Evolutionary conservation across 2,329 filamentous ascomycete species (phyloP), one percentile per base, ranked within the genome.

Genomic region (Neofusicoccum sp.): DNA sequence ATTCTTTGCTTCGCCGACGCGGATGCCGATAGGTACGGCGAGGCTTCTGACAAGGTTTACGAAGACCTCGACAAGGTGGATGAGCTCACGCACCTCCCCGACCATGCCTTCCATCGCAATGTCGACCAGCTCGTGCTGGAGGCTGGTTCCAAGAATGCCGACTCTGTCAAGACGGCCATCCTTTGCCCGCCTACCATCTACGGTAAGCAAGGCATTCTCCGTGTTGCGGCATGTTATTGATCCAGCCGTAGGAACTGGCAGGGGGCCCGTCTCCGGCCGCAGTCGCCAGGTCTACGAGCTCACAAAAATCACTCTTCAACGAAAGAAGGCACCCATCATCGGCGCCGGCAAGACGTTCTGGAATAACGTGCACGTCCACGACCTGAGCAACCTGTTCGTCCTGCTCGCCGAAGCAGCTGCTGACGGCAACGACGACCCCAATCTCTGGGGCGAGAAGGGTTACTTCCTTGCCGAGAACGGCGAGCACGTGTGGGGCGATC

Each of bases 391-490:
- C 2, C 68, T 89, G 0, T 87, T 84, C 65, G 71, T 84, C 2
- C 73, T 81, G 4, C 78, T 90, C 0, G 81, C 84, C 1, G 82
- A 87, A 49, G 82, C 83, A 6, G 87, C 87, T 0, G 87, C 87
- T 0, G 73, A 81, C 3, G 88, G 80, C 14, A 36, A 41, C 33
- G 36, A 50, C 36, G 43, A 62, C 34, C n/a, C 50, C 4, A 65
- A 73, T 66, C 78, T 77, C 0, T 92, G 89, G 82, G 87, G 87
- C 1, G 74, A 74, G 0, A 74, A 84, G 41, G 88, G 81, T n/a
- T 92, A 92, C 68, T 92, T 87, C 76, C 86, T 92, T 65, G 80
- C 83, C 6, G 86, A 89, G 72, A 84, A 83, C 67, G 88, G 86
- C 1, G 77, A 83, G 61, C 85, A 89, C 71, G 76, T 76, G 28